Evolutionary conservation across 345 rosid genomes (phyloP).

Genomic region (Sonneratia alba): DNA sequence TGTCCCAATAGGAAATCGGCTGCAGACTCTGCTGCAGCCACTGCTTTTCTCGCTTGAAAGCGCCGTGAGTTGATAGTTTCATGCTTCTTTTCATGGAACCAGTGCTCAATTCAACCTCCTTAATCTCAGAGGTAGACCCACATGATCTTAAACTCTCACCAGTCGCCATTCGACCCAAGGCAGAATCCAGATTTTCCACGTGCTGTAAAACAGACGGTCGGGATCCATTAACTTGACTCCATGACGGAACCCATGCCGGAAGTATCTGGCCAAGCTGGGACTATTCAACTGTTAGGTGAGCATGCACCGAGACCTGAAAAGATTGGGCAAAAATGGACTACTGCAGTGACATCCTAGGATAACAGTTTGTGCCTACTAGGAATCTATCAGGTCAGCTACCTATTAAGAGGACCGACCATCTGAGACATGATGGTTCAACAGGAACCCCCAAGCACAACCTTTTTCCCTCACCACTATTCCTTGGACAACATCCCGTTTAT

Average conservation of each 20-base stretch:
- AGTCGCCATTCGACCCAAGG: no score
- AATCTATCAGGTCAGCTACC: background rate
- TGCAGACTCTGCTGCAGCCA: background rate
- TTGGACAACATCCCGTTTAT: background rate
- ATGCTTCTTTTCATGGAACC: no score
- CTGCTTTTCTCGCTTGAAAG: no score
- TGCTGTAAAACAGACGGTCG: no score
- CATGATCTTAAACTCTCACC: background rate
- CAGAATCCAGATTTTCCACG: no score
- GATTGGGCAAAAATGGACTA: background rate
- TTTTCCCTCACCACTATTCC: background rate
- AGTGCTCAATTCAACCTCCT: background rate
- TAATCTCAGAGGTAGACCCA: background rate
- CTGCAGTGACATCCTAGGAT: no score
- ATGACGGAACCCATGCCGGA: background rate
- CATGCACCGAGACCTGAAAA: background rate
- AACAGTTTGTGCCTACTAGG: background rate
- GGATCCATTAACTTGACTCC: background rate
- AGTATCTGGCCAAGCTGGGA: background rate
- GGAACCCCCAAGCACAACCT: background rate
- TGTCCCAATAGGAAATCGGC: background rate
- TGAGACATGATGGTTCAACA: slow-evolving; percentile 2
- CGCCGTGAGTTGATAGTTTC: no score
- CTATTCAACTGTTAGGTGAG: slow-evolving; percentile 6
- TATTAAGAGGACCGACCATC: background rate